Conservation (phyloP, 768 basidiomycete species). For the Lentinula lateritia region DNA sequence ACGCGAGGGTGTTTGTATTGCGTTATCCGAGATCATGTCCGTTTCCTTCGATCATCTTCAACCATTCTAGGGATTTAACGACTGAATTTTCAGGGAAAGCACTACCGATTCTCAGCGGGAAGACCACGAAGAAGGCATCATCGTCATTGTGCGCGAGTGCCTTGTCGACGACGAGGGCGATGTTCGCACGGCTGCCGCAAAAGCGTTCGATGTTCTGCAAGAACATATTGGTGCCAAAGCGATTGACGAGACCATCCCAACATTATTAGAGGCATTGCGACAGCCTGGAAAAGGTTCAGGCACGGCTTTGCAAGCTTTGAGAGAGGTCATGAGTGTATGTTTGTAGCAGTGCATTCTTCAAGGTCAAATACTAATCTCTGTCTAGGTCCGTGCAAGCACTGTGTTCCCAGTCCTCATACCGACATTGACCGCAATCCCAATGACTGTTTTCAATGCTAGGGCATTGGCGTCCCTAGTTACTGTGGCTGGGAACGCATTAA, state of each 20-base stretch:
- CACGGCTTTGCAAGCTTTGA: constrained; percentile 88
- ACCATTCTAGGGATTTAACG: not conserved
- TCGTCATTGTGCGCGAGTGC: constrained; percentile 74
- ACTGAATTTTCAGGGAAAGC: constrained; percentile 53
- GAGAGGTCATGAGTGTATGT: constrained; percentile 84
- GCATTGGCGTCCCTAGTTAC: constrained; percentile 88
- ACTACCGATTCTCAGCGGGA: constrained; percentile 81
- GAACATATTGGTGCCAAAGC: constrained; percentile 86
- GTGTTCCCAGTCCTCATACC: constrained; percentile 98
- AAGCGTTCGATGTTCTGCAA: constrained; percentile 86
- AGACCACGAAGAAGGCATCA: constrained; percentile 84
- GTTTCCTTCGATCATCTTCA: constrained; percentile 17
- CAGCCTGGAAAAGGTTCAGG: constrained; percentile 93
- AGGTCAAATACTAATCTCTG: not conserved
- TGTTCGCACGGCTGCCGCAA: constrained; percentile 87
- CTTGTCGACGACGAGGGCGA: constrained; percentile 84
- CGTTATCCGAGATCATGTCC: constrained; percentile 85
- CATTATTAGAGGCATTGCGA: constrained; percentile 85
- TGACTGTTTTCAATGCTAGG: constrained; percentile 92
- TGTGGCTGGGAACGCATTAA: constrained; percentile 89
- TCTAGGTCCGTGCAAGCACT: constrained; percentile 83
- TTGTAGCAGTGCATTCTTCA: not conserved
- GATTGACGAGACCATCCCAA: constrained; percentile 96
- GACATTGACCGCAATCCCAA: constrained; percentile 82
- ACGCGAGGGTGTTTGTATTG: constrained; percentile 80